Evolutionary conservation across 2,329 filamentous ascomycete species (phyloP).

Genomic region (Cladosporium velox): DNA sequence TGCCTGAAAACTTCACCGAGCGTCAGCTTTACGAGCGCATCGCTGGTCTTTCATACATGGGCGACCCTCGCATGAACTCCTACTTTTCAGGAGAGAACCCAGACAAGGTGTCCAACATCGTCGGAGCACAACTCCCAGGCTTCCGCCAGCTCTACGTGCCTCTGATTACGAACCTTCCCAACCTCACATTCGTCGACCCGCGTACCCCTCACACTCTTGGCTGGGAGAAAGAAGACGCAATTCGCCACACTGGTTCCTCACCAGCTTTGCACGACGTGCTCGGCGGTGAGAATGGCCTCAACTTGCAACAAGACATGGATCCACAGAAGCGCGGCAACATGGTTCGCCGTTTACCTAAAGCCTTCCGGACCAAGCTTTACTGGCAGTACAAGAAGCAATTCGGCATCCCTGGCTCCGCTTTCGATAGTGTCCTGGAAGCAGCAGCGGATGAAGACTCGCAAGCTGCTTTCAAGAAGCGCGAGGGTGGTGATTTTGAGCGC

Average conservation of each 20-base stretch:
- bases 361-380: constrained; percentile 87
- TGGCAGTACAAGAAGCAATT: constrained; percentile 94
- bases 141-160: constrained; percentile 91
- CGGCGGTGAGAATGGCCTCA: constrained; percentile 62
- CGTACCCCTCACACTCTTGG: constrained; percentile 52
- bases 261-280: constrained; percentile 58
- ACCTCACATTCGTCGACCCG: constrained; percentile 73
- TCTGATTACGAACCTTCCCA: constrained; percentile 85
- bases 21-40: constrained; percentile 87
- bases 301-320: constrained; percentile 87
- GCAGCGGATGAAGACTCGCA: constrained; percentile 68
- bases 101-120: constrained; percentile 91
- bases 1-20: constrained; percentile 83
- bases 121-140: constrained; percentile 84
- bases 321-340: constrained; percentile 89
- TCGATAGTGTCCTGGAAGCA: constrained; percentile 80
- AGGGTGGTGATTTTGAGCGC: constrained; percentile 83
- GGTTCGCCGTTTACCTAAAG: constrained; percentile 84
- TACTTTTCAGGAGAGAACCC: constrained; percentile 81
- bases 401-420: constrained; percentile 78
- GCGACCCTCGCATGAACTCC: constrained; percentile 86
- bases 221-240: constrained; percentile 43
- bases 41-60: constrained; percentile 87
- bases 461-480: constrained; percentile 67
- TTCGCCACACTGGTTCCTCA: constrained; percentile 36